Conservation (phyloP, 2,329 filamentous ascomycete genomes). For the Juglanconis sp. region DNA sequence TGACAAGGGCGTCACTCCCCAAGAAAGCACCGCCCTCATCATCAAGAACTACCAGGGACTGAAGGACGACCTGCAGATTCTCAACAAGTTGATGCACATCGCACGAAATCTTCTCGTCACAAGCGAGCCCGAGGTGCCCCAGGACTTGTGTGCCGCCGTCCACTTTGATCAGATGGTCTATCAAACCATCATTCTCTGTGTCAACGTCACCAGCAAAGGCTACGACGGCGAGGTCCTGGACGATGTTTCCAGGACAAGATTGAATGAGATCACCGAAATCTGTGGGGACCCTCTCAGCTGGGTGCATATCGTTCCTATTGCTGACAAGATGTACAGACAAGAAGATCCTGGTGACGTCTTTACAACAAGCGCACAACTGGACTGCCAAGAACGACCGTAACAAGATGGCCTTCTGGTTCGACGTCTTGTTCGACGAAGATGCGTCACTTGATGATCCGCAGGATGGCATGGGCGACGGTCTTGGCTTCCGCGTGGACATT, state of each 20-base stretch:
- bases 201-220: conserved; percentile 65
- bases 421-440: conserved; percentile 60
- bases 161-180: conserved; percentile 65
- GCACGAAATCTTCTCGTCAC: conserved; percentile 63
- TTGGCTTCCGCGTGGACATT: conserved; percentile 51
- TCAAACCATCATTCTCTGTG: conserved; percentile 62
- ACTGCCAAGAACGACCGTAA: conserved; percentile 66
- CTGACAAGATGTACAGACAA: conserved; percentile 47
- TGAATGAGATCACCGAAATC: conserved; percentile 62
- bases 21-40: conserved; percentile 61
- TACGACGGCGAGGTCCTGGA: conserved; percentile 63
- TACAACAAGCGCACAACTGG: conserved; percentile 68
- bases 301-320: background rate
- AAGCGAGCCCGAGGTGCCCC: conserved; percentile 61
- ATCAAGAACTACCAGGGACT: conserved; percentile 59
- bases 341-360: conserved; percentile 61
- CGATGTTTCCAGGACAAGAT: conserved; percentile 52
- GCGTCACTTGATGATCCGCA: conserved; percentile 45
- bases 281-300: conserved; percentile 41
- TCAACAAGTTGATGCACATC: conserved; percentile 67
- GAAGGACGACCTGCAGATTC: conserved; percentile 59
- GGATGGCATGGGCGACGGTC: conserved; percentile 49
- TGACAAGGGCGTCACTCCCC: conserved; percentile 55
- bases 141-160: conserved; percentile 63
- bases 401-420: conserved; percentile 68